A percentile compares a stretch with the other conserved stretches of the same genome.
These are phyloP conservation scores for Vanderwaltozyma tropicalis DNA, from an alignment of 805 yeast genomes.

Conservation along the genomic window DNA sequence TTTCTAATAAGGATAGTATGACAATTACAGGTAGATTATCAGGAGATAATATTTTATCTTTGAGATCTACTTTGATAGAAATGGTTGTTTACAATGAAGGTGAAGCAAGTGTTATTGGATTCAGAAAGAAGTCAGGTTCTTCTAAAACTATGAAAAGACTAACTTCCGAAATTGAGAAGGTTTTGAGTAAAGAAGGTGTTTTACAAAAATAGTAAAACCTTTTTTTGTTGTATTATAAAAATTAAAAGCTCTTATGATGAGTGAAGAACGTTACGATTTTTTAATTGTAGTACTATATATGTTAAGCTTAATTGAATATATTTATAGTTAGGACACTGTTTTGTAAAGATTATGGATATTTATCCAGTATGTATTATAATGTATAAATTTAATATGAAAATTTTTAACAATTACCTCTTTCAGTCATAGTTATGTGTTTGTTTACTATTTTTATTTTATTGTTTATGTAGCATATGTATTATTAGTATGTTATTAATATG, in stretches of 20 bases:
- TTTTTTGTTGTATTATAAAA: neutral
- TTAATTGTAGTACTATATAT: no score
- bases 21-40: conserved; percentile 53
- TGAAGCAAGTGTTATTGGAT: conserved; percentile 43
- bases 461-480: no score
- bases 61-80: conserved; percentile 55
- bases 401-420: no score
- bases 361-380: no score
- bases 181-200: conserved; percentile 55
- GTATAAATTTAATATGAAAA: no score
- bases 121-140: conserved; percentile 58
- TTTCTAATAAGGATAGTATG: conserved; percentile 33
- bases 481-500: no score
- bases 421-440: no score
- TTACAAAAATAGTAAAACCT: conserved; percentile 4
- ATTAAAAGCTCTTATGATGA: no score
- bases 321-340: conserved; percentile 2
- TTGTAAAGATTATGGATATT: no score
- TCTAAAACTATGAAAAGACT: conserved; percentile 49
- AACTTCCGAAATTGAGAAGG: conserved; percentile 53
- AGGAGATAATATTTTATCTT: conserved; percentile 48
- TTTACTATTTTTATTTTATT: no score
- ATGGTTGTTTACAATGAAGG: conserved; percentile 39
- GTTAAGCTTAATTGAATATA: no score
- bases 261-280: no score